Base-by-base conservation (phyloP, 2,329 filamentous ascomycete genomes). In the Alternaria sp. region DNA sequence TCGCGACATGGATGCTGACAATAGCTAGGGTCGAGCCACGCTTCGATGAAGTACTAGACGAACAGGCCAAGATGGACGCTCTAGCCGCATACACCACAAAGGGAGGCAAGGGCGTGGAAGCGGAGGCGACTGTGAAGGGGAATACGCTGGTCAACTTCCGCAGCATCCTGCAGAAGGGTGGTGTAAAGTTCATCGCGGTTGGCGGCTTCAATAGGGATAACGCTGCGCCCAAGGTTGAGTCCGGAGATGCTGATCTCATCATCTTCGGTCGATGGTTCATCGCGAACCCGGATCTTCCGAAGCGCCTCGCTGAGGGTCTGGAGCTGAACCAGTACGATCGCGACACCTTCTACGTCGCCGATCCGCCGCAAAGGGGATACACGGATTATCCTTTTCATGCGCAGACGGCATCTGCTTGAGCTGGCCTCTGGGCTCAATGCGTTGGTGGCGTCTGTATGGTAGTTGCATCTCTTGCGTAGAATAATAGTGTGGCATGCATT, bases 181-280 rank as follows among this genome's bases (percentile, higher is more conserved):
- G 76, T 5, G 83, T 84, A 0, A 84, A 84, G 0, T 85, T 87
- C 72, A 80, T 87, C 60, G 81, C 84, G 0, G 84, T 82, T 0
- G 85, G 85, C 5, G 84, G 84, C 0, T 87, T 82, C 72, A 77
- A 83, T 51, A 78, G 84, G 40, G 76, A 75, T 36, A 86, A 84
- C 60, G 79, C 78, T 0, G 83, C 80, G 76, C 82, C 80, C 2
- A 79, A 83, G 39, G 66, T 85, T 10, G 82, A 83, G 58, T 74
- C 80, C 2, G 67, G 62, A 14, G 67, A 72, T 26, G 72, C 72
- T 3, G 73, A 82, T 53, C 76, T 68, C 8, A 70, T 81, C 55
- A 78, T 79, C 3, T 82, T 81, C 51, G 81, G 80, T 13, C 71
- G 78, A 14, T 79, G 73, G 63, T 83, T 82, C 60, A 80, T 80